Evolutionary conservation across 306 rosid species (phyloP).

Genomic region (Cicer yamashitae): DNA sequence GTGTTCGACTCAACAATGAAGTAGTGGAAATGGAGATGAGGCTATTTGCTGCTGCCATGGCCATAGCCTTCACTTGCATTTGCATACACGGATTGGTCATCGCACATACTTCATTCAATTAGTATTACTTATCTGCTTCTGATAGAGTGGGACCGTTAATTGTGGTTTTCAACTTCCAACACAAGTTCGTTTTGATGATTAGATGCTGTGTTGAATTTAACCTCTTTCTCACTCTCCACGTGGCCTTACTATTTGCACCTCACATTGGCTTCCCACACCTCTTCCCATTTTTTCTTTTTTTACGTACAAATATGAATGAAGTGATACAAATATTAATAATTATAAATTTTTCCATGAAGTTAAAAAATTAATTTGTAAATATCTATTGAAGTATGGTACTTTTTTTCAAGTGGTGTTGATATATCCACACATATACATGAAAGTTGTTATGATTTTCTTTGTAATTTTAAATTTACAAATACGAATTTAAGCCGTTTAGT

Average conservation of each 20-base stretch:
- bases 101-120: not conserved
- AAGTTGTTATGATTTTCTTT: too few species aligned
- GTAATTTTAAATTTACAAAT: too few species aligned
- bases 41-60: constrained; percentile 64
- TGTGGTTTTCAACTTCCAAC: constrained; percentile 41
- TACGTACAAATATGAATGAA: too few species aligned
- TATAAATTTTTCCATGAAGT: not conserved
- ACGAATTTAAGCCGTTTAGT: too few species aligned
- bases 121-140: constrained; percentile 48
- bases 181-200: constrained; percentile 50
- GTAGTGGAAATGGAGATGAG: constrained; percentile 61
- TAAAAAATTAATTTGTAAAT: too few species aligned
- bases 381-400: too few species aligned
- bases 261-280: not conserved
- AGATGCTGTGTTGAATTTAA: constrained; percentile 25
- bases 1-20: constrained; percentile 50
- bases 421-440: too few species aligned
- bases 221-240: constrained; percentile 42
- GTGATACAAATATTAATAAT: not conserved
- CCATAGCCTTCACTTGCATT: not conserved
- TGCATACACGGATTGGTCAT: not conserved
- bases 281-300: not conserved
- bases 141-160: constrained; percentile 43
- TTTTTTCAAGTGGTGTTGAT: too few species aligned
- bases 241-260: constrained; percentile 21